Evolutionary conservation across 805 yeast genomes (phyloP), one percentile per base, ranked within the genome.

Genomic region (Deakozyma indianensis): DNA sequence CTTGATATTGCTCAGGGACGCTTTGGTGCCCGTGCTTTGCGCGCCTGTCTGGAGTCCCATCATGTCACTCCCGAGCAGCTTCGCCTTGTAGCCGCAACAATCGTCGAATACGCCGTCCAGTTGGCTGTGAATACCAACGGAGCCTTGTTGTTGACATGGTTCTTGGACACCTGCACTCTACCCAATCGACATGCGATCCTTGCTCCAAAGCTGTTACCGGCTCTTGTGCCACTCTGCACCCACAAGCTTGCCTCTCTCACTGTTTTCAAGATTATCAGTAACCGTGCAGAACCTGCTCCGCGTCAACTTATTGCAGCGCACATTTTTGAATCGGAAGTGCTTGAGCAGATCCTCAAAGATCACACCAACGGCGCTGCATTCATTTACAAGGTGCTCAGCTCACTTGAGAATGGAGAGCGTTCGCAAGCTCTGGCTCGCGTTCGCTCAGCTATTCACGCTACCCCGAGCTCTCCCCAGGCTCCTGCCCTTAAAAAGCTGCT

Each of bases 21-120:
- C 56, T 92, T 85, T 61, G 98, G 98, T 40, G 90, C 96, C 0
- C 73, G 98, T 52, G 95, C 97, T 20, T 80, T 90, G 48, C 69
- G 98, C 51, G 94, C 97, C 0, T 86, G 95, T 53, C 67, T 92
- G 44, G 98, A 92, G 64, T 78, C 88, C 43, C 77, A 78, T 23
- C 74, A 74, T 47, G 75, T 82, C 5, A 69, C 80, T 7, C 64
- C 65, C 20, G 90, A 80, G 56, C 92, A 84, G 57, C 72, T 80
- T 42, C 62, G 82, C 3, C 70, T 84, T 41, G 71, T 90, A 4
- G 80, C 95, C 4, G 78, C 84, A 1, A 75, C 85, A 51, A 83
- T 92, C 46, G 77, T 87, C 21, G 71, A 80, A 41, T 78, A 83
- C 66, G 78, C 90, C 22, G 83, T 81, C 51, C 83, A 79, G 51